Evolutionary conservation across 139 green algal genomes (phyloP).

Genomic region (Penium margaritaceum): DNA sequence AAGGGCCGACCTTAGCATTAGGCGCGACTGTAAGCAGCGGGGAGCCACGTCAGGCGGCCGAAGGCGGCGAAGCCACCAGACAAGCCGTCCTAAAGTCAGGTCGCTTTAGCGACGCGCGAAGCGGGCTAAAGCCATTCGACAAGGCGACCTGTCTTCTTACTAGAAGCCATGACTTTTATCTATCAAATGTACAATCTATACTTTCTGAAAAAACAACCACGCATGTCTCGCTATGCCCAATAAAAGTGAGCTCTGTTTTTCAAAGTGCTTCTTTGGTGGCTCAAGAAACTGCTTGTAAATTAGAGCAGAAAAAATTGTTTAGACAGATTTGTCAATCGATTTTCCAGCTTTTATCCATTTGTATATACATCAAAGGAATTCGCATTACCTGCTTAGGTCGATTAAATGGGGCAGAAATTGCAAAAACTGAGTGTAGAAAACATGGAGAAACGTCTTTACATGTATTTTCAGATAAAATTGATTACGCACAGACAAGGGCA

Average conservation of each 20-base stretch:
- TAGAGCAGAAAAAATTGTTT: constrained; percentile 31
- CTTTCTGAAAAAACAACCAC: constrained; percentile 11
- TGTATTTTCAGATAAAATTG: constrained; percentile 36
- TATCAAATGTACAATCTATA: constrained; percentile 26
- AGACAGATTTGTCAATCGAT: constrained; percentile 29
- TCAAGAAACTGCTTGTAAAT: constrained; percentile 31
- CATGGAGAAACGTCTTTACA: constrained; percentile 38
- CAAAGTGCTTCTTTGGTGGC: constrained; percentile 28
- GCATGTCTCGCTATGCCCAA: background rate
- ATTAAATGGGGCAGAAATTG: constrained; percentile 37
- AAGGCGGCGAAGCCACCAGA: too few relatives aligned
- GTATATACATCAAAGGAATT: constrained; percentile 26
- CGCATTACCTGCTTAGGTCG: constrained; percentile 26
- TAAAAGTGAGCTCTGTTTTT: constrained; percentile 28
- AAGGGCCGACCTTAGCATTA: too few relatives aligned
- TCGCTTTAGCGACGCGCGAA: too few relatives aligned
- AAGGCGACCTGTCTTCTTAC: background rate
- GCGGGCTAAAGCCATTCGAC: too few relatives aligned
- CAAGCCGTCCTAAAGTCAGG: too few relatives aligned
- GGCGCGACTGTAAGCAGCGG: too few relatives aligned
- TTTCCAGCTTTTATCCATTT: constrained; percentile 19
- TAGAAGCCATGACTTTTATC: constrained; percentile 21
- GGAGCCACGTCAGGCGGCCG: too few relatives aligned
- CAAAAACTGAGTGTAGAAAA: constrained; percentile 37
- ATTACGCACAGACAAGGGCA: constrained; percentile 28